phyloP scores from a whole-genome alignment of 495 filamentous ascomycete genomes.

The Neurospora sp. region DNA sequence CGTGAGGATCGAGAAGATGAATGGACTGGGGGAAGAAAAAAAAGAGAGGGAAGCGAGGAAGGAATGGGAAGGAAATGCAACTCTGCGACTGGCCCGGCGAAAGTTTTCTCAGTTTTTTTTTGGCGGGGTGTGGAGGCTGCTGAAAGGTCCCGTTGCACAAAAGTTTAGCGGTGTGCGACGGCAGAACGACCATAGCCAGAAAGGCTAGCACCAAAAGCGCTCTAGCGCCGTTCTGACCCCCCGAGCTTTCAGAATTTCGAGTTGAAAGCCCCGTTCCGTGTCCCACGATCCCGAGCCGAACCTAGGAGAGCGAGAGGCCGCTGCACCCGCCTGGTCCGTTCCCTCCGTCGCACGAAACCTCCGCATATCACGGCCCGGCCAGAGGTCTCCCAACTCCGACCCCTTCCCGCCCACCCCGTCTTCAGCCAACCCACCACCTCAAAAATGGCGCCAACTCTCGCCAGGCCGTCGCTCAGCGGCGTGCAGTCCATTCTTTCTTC shows the following conservation, averaged over 20 bases:
- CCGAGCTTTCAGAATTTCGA: conserved; percentile 13
- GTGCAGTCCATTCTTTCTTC: conserved; percentile 14
- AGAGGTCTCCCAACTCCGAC: not conserved
- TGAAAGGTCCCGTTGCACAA: not conserved
- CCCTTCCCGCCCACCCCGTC: conserved; percentile 2
- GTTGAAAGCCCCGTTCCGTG: not conserved
- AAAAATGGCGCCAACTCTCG: conserved; percentile 9
- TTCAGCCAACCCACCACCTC: conserved; percentile 5
- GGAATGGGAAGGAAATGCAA: not conserved
- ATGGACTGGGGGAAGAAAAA: conserved; percentile 13
- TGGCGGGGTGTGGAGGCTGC: not conserved
- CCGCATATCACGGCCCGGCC: not conserved
- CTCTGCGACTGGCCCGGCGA: not conserved
- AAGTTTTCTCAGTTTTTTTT: conserved; percentile 1
- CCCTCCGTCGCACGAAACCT: not conserved
- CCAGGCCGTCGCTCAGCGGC: conserved; percentile 12
- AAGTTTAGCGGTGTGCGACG: conserved; percentile 16
- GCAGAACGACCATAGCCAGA: conserved; percentile 7
- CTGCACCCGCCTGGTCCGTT: not conserved
- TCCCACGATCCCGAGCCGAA: not conserved
- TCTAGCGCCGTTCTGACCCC: conserved; percentile 3
- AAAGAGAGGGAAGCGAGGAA: conserved; percentile 6
- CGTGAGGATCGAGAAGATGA: not conserved
- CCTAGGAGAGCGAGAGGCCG: not conserved
- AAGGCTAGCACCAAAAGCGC: conserved; percentile 5